These are phyloP conservation scores for Pleurostoma richardsiae DNA, from an alignment of 2,329 filamentous ascomycete genomes.

Conservation along the genomic window DNA sequence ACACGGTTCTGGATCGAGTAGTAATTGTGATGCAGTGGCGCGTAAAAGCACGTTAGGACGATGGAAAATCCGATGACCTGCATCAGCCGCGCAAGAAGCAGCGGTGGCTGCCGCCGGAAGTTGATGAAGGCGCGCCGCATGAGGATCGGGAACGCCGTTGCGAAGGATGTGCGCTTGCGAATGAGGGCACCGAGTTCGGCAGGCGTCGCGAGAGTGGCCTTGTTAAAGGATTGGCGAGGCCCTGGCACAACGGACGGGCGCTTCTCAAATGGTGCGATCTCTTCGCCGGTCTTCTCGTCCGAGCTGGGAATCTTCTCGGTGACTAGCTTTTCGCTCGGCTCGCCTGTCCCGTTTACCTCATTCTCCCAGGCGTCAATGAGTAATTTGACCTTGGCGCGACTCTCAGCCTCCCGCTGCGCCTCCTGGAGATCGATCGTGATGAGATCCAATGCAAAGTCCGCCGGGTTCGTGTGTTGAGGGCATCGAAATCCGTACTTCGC, in stretches of 20 bases:
- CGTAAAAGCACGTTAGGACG: slow-evolving; percentile 64
- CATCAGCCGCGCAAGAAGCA: slow-evolving; percentile 61
- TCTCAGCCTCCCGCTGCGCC: slow-evolving; percentile 55
- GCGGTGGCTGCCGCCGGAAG: slow-evolving; percentile 58
- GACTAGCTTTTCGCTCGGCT: slow-evolving; percentile 10
- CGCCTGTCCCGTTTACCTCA: slow-evolving; percentile 5
- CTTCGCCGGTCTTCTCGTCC: slow-evolving; percentile 3
- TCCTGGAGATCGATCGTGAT: slow-evolving; percentile 73
- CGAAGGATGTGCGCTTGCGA: slow-evolving; percentile 57
- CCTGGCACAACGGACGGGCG: slow-evolving; percentile 2
- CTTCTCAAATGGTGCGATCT: slow-evolving; percentile 1
- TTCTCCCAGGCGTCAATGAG: slow-evolving; percentile 56
- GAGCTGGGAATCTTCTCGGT: slow-evolving; percentile 4
- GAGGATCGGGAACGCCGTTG: slow-evolving; percentile 60
- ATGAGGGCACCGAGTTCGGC: slow-evolving; percentile 67
- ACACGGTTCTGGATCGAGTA: slow-evolving; percentile 67
- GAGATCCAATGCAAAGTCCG: slow-evolving; percentile 72
- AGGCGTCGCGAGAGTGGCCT: slow-evolving; percentile 53
- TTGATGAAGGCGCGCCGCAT: slow-evolving; percentile 65
- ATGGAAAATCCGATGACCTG: slow-evolving; percentile 61
- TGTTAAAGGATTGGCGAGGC: slow-evolving; percentile 36
- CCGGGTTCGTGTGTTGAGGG: slow-evolving; percentile 66
- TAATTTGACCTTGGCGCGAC: slow-evolving; percentile 53
- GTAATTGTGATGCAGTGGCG: slow-evolving; percentile 65
- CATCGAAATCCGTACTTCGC: slow-evolving; percentile 55